Evolutionary conservation across 2,329 filamentous ascomycete species (phyloP).

Genomic region (Arthrobotrys musiformis): DNA sequence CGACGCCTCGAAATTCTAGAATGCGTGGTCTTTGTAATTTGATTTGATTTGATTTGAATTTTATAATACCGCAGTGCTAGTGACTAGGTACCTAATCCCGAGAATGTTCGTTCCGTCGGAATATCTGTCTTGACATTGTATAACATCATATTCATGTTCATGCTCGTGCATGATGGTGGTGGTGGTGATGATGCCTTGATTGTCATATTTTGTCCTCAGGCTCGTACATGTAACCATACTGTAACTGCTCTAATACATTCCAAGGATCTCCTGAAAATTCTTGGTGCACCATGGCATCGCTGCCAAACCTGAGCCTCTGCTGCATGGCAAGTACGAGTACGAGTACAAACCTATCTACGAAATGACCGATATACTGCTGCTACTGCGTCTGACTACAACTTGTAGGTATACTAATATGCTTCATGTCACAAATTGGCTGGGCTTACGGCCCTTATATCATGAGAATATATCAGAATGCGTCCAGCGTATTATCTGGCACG

Average conservation of each 20-base stretch:
- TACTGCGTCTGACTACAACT: no score
- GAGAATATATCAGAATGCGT: constrained; percentile 1
- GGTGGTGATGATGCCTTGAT: no score
- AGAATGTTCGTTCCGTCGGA: neutral
- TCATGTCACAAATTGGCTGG: no score
- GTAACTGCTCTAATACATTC: constrained; percentile 1
- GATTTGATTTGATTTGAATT: neutral
- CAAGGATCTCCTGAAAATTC: constrained; percentile 10
- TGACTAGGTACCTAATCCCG: neutral
- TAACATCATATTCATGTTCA: neutral
- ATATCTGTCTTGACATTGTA: neutral
- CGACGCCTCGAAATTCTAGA: neutral
- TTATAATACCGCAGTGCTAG: neutral
- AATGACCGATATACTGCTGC: no score
- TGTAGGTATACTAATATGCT: no score
- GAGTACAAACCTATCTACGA: neutral
- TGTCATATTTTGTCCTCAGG: no score
- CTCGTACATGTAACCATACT: neutral
- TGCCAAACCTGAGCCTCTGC: neutral
- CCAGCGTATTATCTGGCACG: neutral
- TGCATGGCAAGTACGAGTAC: neutral
- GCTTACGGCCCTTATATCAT: neutral
- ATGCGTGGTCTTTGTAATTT: neutral
- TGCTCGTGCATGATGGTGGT: no score
- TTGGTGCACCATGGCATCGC: constrained; percentile 22